Percentiles rank a stretch among this genome's conserved stretches.
phyloP scores from a whole-genome alignment of 306 rosid species.

The Cucurbita moschata region DNA sequence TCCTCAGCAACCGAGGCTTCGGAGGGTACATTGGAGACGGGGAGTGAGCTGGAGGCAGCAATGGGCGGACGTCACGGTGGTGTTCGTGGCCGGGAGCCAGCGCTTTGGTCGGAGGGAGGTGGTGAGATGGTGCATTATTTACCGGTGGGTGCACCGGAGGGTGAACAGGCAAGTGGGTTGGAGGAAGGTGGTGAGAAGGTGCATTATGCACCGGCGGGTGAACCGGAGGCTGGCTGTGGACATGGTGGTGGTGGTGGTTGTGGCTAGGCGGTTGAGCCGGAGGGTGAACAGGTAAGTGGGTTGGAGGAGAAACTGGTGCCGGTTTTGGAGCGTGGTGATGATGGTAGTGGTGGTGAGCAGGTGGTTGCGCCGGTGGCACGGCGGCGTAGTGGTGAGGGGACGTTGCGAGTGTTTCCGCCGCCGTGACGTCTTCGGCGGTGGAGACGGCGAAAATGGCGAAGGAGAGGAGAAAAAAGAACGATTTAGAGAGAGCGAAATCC shows the following conservation, averaged over 20 bases:
- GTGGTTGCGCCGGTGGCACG: background rate
- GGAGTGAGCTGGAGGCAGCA: constrained; percentile 8
- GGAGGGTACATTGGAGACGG: constrained; percentile 14
- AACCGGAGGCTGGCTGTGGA: background rate
- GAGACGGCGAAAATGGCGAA: background rate
- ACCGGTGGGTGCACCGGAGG: constrained; percentile 6
- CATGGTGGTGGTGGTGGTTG: constrained; percentile 3
- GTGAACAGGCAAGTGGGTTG: constrained; percentile 5
- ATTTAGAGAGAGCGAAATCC: background rate
- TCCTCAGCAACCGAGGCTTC: constrained; percentile 21
- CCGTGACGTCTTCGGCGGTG: background rate
- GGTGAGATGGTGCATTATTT: background rate
- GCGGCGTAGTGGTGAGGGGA: background rate
- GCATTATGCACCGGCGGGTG: background rate
- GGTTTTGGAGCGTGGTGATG: constrained; percentile 13
- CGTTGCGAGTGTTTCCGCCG: background rate
- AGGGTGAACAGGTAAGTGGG: background rate
- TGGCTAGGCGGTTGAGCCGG: constrained; percentile 2
- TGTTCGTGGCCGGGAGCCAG: constrained; percentile 9
- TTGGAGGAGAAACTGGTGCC: constrained; percentile 6
- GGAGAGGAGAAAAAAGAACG: background rate
- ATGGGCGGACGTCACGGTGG: background rate
- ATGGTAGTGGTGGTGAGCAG: background rate
- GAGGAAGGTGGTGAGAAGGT: constrained; percentile 1
- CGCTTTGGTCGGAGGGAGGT: background rate